Evolutionary conservation across 352 stramenopile genomes (phyloP), one percentile per base, ranked within the genome.

Genomic region (Pythium insidiosum): DNA sequence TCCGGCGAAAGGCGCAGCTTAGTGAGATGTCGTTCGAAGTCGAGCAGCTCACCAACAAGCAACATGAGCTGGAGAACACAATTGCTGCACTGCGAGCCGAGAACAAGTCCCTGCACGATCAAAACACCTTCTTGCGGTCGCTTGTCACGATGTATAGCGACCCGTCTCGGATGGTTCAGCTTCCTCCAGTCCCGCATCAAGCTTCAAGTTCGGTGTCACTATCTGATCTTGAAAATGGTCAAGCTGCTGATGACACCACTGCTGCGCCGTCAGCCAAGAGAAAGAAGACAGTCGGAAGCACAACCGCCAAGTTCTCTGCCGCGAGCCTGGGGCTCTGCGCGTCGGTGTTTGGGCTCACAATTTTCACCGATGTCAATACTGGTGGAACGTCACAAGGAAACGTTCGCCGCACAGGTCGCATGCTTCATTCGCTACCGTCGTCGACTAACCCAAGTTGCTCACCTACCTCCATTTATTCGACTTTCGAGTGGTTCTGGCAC

Each of bases 71-170:
- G 10, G 66, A 85, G 52, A 87, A 66, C 41, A 72, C 69, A 12
- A 71, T 90, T 25, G 73, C 78, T 2, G 73, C 66, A 2, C 63
- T 87, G 12, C 73, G 68, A 11, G 74, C 78, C 10, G 75, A 87
- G 45, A 90, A 88, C 64, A 84, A 88, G 52, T 85, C 78, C 25
- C 66, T 88, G 31, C 69, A 72, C 28, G 73, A 85, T 45, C 78
- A 90, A 49, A 86, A 88, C 50, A 52, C 67, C 13, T 90, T 90
- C 36, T 50, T 90, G 56, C 74, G 76, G 33, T 84, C 72, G 12
- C 66, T 90, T 19, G 77, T 86, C 38, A 73, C 77, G 34, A 72
- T 44, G 53, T 63, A 63, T 47, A 80, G 66, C 12, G 53, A 51
- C 30, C 43, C 50, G 3, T 16, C 60, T 7, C 38, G 58, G 26